Conservation (phyloP, 306 rosid species). For the Purshia tridentata region DNA sequence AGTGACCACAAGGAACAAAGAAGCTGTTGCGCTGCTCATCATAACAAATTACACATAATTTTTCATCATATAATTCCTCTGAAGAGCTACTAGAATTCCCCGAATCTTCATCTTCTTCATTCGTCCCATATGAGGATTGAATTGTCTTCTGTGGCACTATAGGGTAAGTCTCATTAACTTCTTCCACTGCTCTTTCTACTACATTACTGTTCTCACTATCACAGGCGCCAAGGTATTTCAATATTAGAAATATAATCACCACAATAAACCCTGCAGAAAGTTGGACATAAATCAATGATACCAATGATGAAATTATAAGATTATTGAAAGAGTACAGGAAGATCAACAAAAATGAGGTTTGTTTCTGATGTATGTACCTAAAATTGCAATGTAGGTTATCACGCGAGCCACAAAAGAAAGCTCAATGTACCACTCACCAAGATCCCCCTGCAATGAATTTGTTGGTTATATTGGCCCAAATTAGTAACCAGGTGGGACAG, state of each 20-base stretch:
- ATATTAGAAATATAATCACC: conserved; percentile 31
- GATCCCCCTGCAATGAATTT: conserved; percentile 43
- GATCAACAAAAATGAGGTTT: background rate
- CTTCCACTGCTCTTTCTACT: conserved; percentile 8
- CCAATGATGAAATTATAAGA: conserved; percentile 4
- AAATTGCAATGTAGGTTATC: conserved; percentile 45
- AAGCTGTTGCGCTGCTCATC: conserved; percentile 71
- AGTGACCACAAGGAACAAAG: conserved; percentile 80
- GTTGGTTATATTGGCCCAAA: conserved; percentile 2
- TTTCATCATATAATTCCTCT: conserved; percentile 67
- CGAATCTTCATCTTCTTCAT: conserved; percentile 48
- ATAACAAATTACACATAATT: conserved; percentile 61
- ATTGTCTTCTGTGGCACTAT: conserved; percentile 36
- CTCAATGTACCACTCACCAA: conserved; percentile 40
- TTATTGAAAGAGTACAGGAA: background rate
- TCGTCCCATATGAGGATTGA: conserved; percentile 44
- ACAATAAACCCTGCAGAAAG: conserved; percentile 40
- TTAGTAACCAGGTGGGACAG: conserved; percentile 5
- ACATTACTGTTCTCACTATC: conserved; percentile 16
- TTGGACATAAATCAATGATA: conserved; percentile 6
- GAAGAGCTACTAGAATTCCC: conserved; percentile 52
- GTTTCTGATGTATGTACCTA: conserved; percentile 38
- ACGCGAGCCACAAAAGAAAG: conserved; percentile 50
- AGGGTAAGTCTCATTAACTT: conserved; percentile 51
- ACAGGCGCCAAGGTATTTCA: conserved; percentile 54